These are phyloP conservation scores for Canavalia gladiata DNA, from an alignment of 306 rosid species.

Conservation along the genomic window DNA sequence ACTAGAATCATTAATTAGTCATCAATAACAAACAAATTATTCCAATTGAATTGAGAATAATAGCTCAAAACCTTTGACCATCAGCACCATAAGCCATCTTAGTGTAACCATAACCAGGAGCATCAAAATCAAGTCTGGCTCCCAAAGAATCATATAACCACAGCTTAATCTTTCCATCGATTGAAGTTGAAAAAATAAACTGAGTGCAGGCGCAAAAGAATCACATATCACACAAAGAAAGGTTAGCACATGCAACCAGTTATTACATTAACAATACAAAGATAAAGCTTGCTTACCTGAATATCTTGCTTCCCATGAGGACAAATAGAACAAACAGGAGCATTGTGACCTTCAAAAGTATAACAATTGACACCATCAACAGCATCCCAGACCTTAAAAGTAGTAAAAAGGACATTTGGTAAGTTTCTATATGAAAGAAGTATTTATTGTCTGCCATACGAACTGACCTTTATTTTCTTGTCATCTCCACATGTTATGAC, in stretches of 20 bases:
- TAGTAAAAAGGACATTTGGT: conserved; percentile 13
- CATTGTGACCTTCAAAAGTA: conserved; percentile 50
- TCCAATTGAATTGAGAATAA: background rate
- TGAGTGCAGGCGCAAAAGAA: conserved; percentile 32
- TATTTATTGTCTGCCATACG: background rate
- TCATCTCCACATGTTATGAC: conserved; percentile 53
- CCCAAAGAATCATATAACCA: conserved; percentile 44
- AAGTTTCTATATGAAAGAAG: conserved; percentile 26
- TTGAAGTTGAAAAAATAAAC: conserved; percentile 51
- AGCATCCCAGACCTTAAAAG: conserved; percentile 60
- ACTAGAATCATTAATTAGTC: background rate
- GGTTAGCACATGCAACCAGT: conserved; percentile 4
- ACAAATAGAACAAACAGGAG: conserved; percentile 61
- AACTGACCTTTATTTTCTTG: conserved; percentile 41
- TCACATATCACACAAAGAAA: conserved; percentile 7
- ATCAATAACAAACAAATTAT: background rate
- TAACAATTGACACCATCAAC: conserved; percentile 16
- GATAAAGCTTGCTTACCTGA: conserved; percentile 48
- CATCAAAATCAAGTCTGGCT: conserved; percentile 37
- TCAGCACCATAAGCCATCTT: conserved; percentile 52
- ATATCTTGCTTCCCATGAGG: conserved; percentile 36
- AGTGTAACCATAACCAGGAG: conserved; percentile 52
- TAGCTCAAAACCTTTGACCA: conserved; percentile 50
- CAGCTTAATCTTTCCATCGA: conserved; percentile 55
- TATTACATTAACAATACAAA: background rate